These are phyloP conservation scores for Vitis vinifera DNA, from an alignment of 164 flowering plant species.

Conservation along the genomic window ASM3070453v1 NC_081805.1:1063501-1064000, in stretches of 20 bases:
- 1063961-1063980: too few species aligned
- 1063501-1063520: constrained; percentile 68
- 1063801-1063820: too few species aligned
- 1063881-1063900: too few species aligned
- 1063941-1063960: too few species aligned
- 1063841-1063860: too few species aligned
- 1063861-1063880: too few species aligned
- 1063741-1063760: background rate
- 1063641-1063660: constrained; percentile 74
- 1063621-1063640: constrained; percentile 50
- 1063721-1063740: constrained; percentile 9
- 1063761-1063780: too few species aligned
- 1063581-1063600: constrained; percentile 84
- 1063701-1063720: constrained; percentile 68
- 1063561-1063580: constrained; percentile 60
- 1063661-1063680: constrained; percentile 88
- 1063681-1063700: constrained; percentile 58
- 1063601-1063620: constrained; percentile 47
- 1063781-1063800: too few species aligned
- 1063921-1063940: too few species aligned
- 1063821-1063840: too few species aligned
- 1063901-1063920: too few species aligned
- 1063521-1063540: constrained; percentile 44
- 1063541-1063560: constrained; percentile 43
- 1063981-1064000: too few species aligned